Conservation (phyloP, 164 flowering plant genomes). For the Chloranthus sessilifolius region DNA sequence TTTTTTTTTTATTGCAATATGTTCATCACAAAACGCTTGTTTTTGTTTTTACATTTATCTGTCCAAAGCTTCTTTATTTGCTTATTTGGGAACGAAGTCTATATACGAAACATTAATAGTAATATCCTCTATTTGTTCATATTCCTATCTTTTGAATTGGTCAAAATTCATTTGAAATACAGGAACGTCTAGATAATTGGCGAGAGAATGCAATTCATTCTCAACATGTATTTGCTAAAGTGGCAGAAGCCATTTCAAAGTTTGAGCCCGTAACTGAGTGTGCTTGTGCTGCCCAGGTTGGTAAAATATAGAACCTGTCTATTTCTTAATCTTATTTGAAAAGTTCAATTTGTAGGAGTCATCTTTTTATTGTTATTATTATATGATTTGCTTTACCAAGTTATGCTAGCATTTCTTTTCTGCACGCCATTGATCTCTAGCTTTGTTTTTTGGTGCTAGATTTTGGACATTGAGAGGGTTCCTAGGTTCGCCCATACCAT, state of each 20-base stretch:
- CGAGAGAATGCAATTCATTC: constrained; percentile 58
- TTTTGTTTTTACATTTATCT: too few species aligned
- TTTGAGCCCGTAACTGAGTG: constrained; percentile 92
- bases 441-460: constrained; percentile 33
- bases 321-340: too few species aligned
- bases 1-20: too few species aligned
- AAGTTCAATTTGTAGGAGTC: background rate
- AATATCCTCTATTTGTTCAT: too few species aligned
- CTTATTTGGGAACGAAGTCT: too few species aligned
- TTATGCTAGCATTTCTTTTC: constrained; percentile 3
- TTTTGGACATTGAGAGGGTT: constrained; percentile 61
- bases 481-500: constrained; percentile 70
- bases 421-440: background rate
- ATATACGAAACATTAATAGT: too few species aligned
- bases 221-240: constrained; percentile 56
- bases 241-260: constrained; percentile 74
- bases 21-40: too few species aligned
- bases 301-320: too few species aligned
- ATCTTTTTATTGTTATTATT: background rate
- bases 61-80: too few species aligned
- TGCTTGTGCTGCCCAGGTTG: constrained; percentile 75
- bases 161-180: constrained; percentile 14
- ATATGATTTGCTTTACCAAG: background rate
- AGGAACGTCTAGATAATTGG: constrained; percentile 95
- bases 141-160: too few species aligned